phyloP scores from a whole-genome alignment of 192 early-diverging fungal genomes.

The Funneliformis mosseae region DNA sequence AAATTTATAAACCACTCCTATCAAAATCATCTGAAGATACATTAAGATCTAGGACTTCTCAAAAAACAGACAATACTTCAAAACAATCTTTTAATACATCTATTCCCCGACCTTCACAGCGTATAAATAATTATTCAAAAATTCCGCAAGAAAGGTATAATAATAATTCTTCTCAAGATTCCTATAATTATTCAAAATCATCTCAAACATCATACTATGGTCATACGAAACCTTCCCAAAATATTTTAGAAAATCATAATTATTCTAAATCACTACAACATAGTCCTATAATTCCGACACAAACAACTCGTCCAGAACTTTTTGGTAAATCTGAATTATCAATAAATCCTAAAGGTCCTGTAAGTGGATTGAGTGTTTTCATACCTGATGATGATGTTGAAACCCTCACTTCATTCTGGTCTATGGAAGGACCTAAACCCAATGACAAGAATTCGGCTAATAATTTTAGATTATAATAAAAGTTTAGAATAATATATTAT shows the following conservation, averaged over 20 bases:
- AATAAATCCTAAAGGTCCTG: too few relatives aligned
- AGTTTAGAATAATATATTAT: too few relatives aligned
- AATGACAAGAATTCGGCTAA: neutral
- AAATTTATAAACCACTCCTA: neutral
- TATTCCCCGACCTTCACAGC: neutral
- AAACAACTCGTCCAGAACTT: neutral
- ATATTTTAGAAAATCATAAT: too few relatives aligned
- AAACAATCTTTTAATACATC: neutral
- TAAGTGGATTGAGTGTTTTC: neutral
- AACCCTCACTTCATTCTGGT: neutral
- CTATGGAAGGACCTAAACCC: neutral
- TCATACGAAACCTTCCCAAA: neutral
- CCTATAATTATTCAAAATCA: neutral
- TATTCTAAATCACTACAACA: neutral
- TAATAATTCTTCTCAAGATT: neutral
- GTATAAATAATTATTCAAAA: neutral
- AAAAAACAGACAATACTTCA: neutral
- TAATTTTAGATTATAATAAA: too few relatives aligned
- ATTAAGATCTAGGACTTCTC: neutral
- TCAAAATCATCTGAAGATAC: neutral
- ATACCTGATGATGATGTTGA: slow-evolving; percentile 13
- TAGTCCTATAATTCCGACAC: neutral
- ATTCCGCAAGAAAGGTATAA: neutral
- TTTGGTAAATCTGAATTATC: neutral
- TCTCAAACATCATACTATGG: neutral